Evolutionary conservation across 1,284 basidiomycete genomes (phyloP), one percentile per base, ranked within the genome.

Genomic region (Leccinum holopus): DNA sequence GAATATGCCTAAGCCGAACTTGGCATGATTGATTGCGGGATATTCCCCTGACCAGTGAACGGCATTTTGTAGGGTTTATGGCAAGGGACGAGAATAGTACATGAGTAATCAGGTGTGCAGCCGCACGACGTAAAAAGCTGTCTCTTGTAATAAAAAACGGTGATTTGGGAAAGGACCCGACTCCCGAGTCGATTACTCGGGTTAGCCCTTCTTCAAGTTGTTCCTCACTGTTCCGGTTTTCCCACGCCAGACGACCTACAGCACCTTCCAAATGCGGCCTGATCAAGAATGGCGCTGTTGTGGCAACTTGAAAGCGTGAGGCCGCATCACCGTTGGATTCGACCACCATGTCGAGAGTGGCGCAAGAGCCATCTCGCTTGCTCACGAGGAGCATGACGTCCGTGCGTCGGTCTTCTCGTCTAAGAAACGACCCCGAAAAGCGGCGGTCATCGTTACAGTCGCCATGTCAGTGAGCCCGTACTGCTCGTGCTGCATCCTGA

Each of bases 241-340:
- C 71, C 68, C 70, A 74, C 70, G 67, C 30, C 7, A 33, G 52
- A 39, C 61, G 58, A 28, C 69, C 55, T 58, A 76, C 75, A 70
- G 68, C 14, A 76, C 75, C 68, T 73, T 75, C 71, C 70, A 72
- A 76, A 76, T 65, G 1, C 11, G 68, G 72, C 28, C 56, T 9
- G 52, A 64, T 65, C 69, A 62, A 61, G 61, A 59, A 33, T 18
- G 1, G 52, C 9, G 55, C 8, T 39, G 52, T 33, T 63, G 59
- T 52, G 59, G 59, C 35, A 18, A n/a, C n/a, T n/a, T n/a, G n/a
- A 21, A 18, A 4, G 35, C 21, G 12, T 30, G 59, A 5, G 25
- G 33, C 33, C 18, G 18, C 57, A 55, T 32, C 59, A 55, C 61
- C 39, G 59, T 66, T 54, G 32, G 55, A 14, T 37, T 61, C 21